These are phyloP conservation scores for Hypoxylon lenormandii DNA, from an alignment of 495 filamentous ascomycete species.

Conservation along the genomic window DNA sequence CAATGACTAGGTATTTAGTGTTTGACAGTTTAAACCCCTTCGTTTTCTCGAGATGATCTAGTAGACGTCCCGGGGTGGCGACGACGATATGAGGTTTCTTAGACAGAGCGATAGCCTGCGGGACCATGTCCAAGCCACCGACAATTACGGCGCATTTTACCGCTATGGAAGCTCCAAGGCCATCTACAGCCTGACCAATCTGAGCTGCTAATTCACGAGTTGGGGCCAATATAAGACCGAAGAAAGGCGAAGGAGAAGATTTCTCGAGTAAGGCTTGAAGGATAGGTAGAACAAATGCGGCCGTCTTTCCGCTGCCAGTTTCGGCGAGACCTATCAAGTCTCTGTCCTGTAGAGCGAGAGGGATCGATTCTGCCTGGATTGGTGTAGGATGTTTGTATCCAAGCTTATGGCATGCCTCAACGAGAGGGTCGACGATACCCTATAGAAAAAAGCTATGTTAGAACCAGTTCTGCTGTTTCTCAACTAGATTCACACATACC, in stretches of 20 bases:
- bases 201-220: conserved; percentile 93
- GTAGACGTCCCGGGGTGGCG: conserved; percentile 87
- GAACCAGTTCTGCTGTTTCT: conserved; percentile 1
- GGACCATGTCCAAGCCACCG: conserved; percentile 94
- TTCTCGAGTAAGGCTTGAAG: conserved; percentile 87
- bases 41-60: conserved; percentile 96
- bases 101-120: conserved; percentile 85
- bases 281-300: conserved; percentile 89
- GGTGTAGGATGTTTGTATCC: conserved; percentile 86
- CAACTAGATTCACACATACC: conserved; percentile 45
- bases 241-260: conserved; percentile 80
- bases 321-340: conserved; percentile 95
- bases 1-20: conserved; percentile 90
- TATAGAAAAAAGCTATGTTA: conserved; percentile 33
- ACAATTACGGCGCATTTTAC: conserved; percentile 83
- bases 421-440: conserved; percentile 86
- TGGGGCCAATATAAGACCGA: conserved; percentile 84
- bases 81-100: conserved; percentile 92
- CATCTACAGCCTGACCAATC: conserved; percentile 85
- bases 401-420: conserved; percentile 82
- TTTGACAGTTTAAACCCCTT: conserved; percentile 87
- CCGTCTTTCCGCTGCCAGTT: conserved; percentile 92
- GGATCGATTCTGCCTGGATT: conserved; percentile 81
- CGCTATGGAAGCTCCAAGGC: conserved; percentile 82
- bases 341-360: conserved; percentile 79